Evolutionary conservation across 257 asterid species (phyloP), one percentile per base, ranked within the genome.

Genomic region (Leonotis leonurus): DNA sequence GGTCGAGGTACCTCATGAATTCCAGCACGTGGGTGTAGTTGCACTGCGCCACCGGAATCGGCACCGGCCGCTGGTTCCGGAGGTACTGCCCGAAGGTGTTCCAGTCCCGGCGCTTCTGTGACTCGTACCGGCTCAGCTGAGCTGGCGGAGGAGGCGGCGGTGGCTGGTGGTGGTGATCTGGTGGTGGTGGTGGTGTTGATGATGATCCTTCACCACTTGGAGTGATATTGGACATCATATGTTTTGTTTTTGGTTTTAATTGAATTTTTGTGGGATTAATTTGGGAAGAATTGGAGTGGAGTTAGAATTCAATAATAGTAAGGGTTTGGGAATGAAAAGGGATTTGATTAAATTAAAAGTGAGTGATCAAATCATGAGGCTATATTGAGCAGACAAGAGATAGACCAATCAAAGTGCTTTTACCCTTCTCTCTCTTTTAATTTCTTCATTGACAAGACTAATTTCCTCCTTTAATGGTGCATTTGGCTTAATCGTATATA

Each of bases 61-160:
- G n/a, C n/a, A 84, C 86, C 0, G 97, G 97, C 64, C 89, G 83
- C 39, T 87, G 96, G 71, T 90, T 90, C 50, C 81, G 62, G 10
- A 90, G 61, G 64, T 90, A 90, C 69, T 90, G 97, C 0, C 96
- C 93, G 56, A 87, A 90, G 35, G 96, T 87, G 78, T 85, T 87
- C 97, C 97, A 90, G 62, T 90, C 97, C 11, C 97, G 89, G 8
- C 93, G 88, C 35, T 87, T 90, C 9, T 90, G 97, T 0, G 97
- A 83, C 73, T 85, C 96, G 44, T 90, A 90, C 1, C 97, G 82
- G 55, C 96, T 90, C 40, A 80, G 68, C 59, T 81, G 71, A 14
- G 83, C 20, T 53, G 83, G 76, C 9, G 59, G 73, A 12, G 40
- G 76, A 4, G 75, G 0, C 18, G 69, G 8, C 30, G 71, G 32